phyloP scores from a whole-genome alignment of 495 filamentous ascomycete genomes.

The Lentithecium fluviatile region DNA sequence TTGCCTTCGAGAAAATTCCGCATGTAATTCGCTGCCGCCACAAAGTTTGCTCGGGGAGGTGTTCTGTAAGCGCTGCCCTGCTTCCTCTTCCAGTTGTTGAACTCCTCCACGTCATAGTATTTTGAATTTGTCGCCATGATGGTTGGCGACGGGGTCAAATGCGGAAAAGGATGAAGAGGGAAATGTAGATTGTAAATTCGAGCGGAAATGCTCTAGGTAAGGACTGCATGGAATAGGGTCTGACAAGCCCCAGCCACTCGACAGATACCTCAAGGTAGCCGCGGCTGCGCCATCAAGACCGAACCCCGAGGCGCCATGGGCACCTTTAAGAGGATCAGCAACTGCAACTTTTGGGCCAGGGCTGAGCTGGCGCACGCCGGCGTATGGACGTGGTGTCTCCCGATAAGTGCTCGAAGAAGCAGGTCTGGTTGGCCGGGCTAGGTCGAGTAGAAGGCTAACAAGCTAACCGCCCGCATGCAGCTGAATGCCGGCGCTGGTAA shows the following conservation, averaged over 20 bases:
- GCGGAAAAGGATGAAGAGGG: neutral
- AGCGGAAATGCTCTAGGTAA: neutral
- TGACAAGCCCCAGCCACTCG: neutral
- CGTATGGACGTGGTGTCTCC: slow-evolving; percentile 2
- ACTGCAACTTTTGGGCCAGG: neutral
- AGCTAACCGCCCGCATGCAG: no score
- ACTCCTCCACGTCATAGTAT: slow-evolving; percentile 27
- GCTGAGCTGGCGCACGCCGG: neutral
- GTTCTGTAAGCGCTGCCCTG: slow-evolving; percentile 11
- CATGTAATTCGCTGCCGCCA: slow-evolving; percentile 24
- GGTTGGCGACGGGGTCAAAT: neutral
- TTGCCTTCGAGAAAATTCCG: slow-evolving; percentile 24
- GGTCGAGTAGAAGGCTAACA: neutral
- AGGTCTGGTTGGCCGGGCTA: neutral
- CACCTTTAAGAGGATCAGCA: slow-evolving; percentile 2
- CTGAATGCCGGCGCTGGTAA: neutral
- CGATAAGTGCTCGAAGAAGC: slow-evolving; percentile 10
- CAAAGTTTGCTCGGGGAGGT: slow-evolving; percentile 24
- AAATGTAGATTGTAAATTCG: neutral
- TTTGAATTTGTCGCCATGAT: slow-evolving; percentile 20
- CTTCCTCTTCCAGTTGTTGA: slow-evolving; percentile 18
- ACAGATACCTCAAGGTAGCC: neutral
- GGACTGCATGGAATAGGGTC: neutral
- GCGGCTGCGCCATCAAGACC: slow-evolving; percentile 2
- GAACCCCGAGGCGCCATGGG: neutral